A percentile compares a stretch with the other conserved stretches of the same genome.
Conservation (phyloP, 2,329 filamentous ascomycete genomes). For the Calonectria fujianensis region DNA sequence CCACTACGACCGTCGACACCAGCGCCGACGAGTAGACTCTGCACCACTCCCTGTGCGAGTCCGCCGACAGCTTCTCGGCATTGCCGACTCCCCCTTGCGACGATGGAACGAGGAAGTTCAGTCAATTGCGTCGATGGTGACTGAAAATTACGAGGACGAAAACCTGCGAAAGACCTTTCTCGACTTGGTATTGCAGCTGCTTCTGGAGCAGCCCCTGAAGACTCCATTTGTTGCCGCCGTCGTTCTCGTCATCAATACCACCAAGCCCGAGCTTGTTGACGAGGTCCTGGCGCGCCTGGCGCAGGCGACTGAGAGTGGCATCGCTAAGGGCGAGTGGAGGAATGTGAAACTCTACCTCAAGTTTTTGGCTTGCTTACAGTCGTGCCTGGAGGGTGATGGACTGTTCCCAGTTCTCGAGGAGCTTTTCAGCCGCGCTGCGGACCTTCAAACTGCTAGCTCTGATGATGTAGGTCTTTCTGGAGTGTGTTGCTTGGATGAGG, state of each 20-base stretch:
- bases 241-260: slow-evolving; percentile 85
- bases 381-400: slow-evolving; percentile 87
- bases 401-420: slow-evolving; percentile 90
- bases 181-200: slow-evolving; percentile 83
- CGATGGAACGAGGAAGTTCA: slow-evolving; percentile 86
- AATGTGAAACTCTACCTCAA: slow-evolving; percentile 93
- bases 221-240: slow-evolving; percentile 95
- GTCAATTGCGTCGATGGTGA: slow-evolving; percentile 83
- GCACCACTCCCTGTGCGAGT: slow-evolving; percentile 81
- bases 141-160: slow-evolving; percentile 90
- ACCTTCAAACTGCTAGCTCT: slow-evolving; percentile 92
- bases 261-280: slow-evolving; percentile 83
- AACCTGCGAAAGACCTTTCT: slow-evolving; percentile 84
- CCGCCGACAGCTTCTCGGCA: slow-evolving; percentile 84
- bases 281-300: slow-evolving; percentile 81
- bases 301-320: slow-evolving; percentile 77
- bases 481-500: background rate
- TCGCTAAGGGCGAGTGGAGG: slow-evolving; percentile 87
- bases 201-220: slow-evolving; percentile 95
- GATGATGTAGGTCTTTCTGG: slow-evolving; percentile 82
- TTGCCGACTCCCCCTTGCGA: slow-evolving; percentile 88
- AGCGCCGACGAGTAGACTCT: slow-evolving; percentile 84
- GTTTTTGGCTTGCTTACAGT: slow-evolving; percentile 90
- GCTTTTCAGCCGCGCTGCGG: slow-evolving; percentile 92
- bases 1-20: slow-evolving; percentile 83